Evolutionary conservation across 1,284 basidiomycete species (phyloP).

Genomic region (Butyriboletus appendiculatus): DNA sequence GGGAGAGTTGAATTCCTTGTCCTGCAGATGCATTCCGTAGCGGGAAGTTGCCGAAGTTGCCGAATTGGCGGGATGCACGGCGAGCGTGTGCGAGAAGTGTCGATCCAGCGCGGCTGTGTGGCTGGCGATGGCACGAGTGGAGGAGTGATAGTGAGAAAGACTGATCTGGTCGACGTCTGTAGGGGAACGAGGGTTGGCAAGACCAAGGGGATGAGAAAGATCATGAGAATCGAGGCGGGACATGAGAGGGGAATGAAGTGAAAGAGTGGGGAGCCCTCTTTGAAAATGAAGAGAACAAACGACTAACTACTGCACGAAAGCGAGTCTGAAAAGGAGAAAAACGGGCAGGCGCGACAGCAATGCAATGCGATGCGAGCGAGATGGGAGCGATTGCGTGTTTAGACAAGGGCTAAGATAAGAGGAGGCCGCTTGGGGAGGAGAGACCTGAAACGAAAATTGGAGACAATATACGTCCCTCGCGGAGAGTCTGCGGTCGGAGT

Average conservation of each 20-base stretch:
- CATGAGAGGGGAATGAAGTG: conserved; percentile 27
- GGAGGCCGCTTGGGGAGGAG: conserved; percentile 8
- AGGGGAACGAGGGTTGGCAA: conserved; percentile 21
- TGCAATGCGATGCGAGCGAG: conserved; percentile 37
- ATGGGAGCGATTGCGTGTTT: conserved; percentile 30
- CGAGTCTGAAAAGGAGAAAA: conserved; percentile 27
- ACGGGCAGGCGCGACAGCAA: conserved; percentile 34
- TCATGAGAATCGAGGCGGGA: conserved; percentile 46
- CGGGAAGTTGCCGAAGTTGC: conserved; percentile 33
- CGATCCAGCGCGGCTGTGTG: conserved; percentile 25
- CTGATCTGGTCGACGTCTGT: conserved; percentile 22
- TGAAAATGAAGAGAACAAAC: conserved; percentile 27
- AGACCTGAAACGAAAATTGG: conserved; percentile 30
- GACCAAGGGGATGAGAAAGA: conserved; percentile 43
- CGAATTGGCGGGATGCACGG: conserved; percentile 15
- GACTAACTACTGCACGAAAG: conserved; percentile 38
- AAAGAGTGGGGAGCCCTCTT: conserved; percentile 1
- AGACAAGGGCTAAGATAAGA: conserved; percentile 36
- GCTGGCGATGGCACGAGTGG: conserved; percentile 9
- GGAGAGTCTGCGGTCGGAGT: conserved; percentile 38
- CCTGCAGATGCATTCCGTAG: conserved; percentile 36
- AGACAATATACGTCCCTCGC: conserved; percentile 34
- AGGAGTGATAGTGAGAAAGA: conserved; percentile 15
- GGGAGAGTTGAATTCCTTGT: conserved; percentile 37
- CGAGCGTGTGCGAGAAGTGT: conserved; percentile 15